Conservation (phyloP, 2,329 filamentous ascomycete species). For the Penicillium fuscoglaucum region DNA sequence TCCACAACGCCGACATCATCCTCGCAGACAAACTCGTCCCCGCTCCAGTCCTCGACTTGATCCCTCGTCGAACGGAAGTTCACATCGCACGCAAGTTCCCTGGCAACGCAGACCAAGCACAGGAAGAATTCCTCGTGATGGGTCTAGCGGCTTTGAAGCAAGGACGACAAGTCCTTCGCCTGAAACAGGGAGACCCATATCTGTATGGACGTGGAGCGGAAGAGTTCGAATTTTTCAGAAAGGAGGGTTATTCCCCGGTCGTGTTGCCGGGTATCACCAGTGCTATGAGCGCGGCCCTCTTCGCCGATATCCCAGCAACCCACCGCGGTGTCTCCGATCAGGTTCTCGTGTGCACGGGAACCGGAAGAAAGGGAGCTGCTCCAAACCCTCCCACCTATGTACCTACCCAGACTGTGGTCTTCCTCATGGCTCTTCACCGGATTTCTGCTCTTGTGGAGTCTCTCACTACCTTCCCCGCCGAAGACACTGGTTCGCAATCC, state of each 20-base stretch:
- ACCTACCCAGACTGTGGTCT: slow-evolving; percentile 77
- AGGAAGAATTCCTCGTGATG: slow-evolving; percentile 80
- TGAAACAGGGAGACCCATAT: slow-evolving; percentile 97
- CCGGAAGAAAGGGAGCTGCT: slow-evolving; percentile 81
- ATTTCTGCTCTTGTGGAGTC: slow-evolving; percentile 71
- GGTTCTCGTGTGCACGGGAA: slow-evolving; percentile 93
- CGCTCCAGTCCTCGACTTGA: slow-evolving; percentile 78
- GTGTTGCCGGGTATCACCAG: slow-evolving; percentile 91
- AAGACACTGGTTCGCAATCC: slow-evolving; percentile 28
- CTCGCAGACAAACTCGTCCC: slow-evolving; percentile 62
- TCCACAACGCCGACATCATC: slow-evolving; percentile 50
- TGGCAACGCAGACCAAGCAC: slow-evolving; percentile 90
- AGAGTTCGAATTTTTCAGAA: slow-evolving; percentile 80
- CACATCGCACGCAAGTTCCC: slow-evolving; percentile 97
- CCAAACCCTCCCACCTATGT: slow-evolving; percentile 81
- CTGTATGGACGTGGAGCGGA: slow-evolving; percentile 94
- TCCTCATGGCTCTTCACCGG: slow-evolving; percentile 92
- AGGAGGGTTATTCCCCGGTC: slow-evolving; percentile 65
- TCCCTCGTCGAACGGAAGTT: slow-evolving; percentile 84
- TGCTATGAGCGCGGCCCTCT: slow-evolving; percentile 81
- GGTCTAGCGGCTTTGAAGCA: slow-evolving; percentile 68
- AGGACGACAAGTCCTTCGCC: slow-evolving; percentile 78
- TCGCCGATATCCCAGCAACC: slow-evolving; percentile 83
- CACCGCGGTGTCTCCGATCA: slow-evolving; percentile 90
- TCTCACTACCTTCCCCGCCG: slow-evolving; percentile 51